Percentiles rank a stretch among this genome's conserved stretches.
phyloP scores from a whole-genome alignment of 1,284 basidiomycete species.

The Austropuccinia psidii region DNA sequence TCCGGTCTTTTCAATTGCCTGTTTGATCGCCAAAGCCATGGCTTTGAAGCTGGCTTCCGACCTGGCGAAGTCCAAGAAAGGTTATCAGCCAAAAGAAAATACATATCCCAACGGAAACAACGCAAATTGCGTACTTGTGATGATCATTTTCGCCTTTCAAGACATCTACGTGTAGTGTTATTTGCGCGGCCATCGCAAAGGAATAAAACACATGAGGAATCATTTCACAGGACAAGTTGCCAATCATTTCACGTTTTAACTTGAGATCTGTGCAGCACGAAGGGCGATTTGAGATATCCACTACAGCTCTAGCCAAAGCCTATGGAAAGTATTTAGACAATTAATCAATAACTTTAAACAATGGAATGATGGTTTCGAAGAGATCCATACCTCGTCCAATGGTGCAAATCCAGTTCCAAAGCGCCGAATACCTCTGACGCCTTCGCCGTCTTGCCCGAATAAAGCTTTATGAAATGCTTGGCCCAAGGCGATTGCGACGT shows the following conservation, averaged over 20 bases:
- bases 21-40: slow-evolving; percentile 83
- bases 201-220: slow-evolving; percentile 90
- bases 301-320: slow-evolving; percentile 88
- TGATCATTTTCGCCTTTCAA: slow-evolving; percentile 95
- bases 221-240: slow-evolving; percentile 81
- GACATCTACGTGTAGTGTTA: slow-evolving; percentile 86
- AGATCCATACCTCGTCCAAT: slow-evolving; percentile 69
- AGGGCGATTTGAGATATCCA: slow-evolving; percentile 94
- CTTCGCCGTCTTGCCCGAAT: slow-evolving; percentile 55
- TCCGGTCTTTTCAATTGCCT: slow-evolving; percentile 84
- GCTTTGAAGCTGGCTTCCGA: slow-evolving; percentile 98
- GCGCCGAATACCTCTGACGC: slow-evolving; percentile 79
- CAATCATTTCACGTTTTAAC: slow-evolving; percentile 89
- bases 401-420: slow-evolving; percentile 97
- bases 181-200: slow-evolving; percentile 82
- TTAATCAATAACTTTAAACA: slow-evolving; percentile 30
- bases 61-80: slow-evolving; percentile 50
- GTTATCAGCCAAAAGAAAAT: background rate
- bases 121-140: slow-evolving; percentile 68
- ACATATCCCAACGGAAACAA: no score
- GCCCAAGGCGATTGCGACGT: slow-evolving; percentile 53
- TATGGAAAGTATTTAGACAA: no score
- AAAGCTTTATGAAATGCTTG: slow-evolving; percentile 92
- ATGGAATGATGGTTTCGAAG: slow-evolving; percentile 26
- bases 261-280: slow-evolving; percentile 88